These are phyloP conservation scores for Solanum tarijense DNA, from an alignment of 257 asterid genomes.

Conservation along the genomic window DNA sequence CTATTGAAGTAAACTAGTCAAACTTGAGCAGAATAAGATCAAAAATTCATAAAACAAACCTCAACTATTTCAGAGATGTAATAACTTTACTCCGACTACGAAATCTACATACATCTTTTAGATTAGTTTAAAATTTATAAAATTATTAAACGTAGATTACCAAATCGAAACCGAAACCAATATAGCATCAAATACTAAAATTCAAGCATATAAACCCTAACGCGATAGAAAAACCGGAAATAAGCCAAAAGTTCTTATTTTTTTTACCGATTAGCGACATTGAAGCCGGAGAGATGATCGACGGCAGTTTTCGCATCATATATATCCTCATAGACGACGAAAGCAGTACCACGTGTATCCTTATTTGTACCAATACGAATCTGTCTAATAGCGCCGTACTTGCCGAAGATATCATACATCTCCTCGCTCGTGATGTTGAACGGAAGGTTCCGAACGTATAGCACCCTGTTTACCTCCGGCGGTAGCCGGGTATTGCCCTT, in stretches of 20 bases:
- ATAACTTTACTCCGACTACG: neutral
- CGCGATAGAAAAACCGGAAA: neutral
- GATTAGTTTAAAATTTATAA: neutral
- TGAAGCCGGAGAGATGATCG: conserved; percentile 86
- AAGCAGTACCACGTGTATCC: conserved; percentile 95
- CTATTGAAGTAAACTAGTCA: neutral
- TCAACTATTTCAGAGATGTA: neutral
- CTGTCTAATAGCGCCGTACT: conserved; percentile 86
- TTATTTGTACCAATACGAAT: conserved; percentile 77
- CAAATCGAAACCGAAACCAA: neutral
- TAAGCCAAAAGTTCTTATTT: fast-evolving
- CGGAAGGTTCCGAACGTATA: conserved; percentile 79
- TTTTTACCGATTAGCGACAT: conserved; percentile 58
- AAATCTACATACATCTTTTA: neutral
- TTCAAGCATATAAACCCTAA: neutral
- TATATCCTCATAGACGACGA: conserved; percentile 87
- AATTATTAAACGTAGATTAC: neutral
- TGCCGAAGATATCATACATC: conserved; percentile 94
- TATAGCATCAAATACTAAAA: neutral
- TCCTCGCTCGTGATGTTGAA: conserved; percentile 95
- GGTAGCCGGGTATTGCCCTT: conserved; percentile 86
- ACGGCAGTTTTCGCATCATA: conserved; percentile 94
- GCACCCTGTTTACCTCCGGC: conserved; percentile 82
- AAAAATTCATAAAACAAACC: neutral
- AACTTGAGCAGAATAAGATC: neutral